Base-by-base conservation (phyloP, 2,329 filamentous ascomycete species). In the Trichoderma arundinaceum region DNA sequence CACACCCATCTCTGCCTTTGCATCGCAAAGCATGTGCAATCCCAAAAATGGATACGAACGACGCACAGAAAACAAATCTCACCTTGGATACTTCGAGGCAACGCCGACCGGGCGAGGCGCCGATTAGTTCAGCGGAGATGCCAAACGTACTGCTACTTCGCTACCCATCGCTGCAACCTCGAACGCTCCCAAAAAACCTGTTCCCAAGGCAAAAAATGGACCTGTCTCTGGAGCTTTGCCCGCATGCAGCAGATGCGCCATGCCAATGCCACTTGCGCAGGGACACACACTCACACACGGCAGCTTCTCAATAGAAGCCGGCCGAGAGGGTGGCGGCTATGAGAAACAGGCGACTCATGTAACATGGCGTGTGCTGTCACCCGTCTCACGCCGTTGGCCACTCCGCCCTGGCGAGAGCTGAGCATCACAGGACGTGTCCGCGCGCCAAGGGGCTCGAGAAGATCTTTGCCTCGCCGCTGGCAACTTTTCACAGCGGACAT, bases 321-420 rank as follows among this genome's bases (percentile, higher is more conserved):
- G 38, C 15, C 17, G n/a, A 38, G 28, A 59, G 28, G 7, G 44
- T 49, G 57, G 44, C 57, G 43, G 44, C 57, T 49, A 60, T 35
- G 32, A 60, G 44, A 53, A 53, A 38, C 51, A 53, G 32, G 57
- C 57, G 57, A 60, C 33, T 44, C 57, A 48, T 48, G 43, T 33
- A 35, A 49, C 44, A 22, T 60, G 39, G 19, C 19, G 17, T 38
- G 44, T 60, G 57, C 32, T 35, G 57, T 44, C 44, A 60, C 43
- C 17, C 17, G 32, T 60, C 10, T 10, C 57, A 48, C 28, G 43
- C 43, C 17, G 32, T 49, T 49, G 33, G 43, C 44, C 22, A 15
- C 17, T 22, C 32, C 19, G 9, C 32, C n/a, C 15, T n/a, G 41
- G 15, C 41, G 41, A 44, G n/a, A 44, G 51, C 35, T 54, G 52